These are phyloP conservation scores for Epithemia pelagica DNA, from an alignment of 108 stramenopile genomes.

Conservation along the genomic window DNA sequence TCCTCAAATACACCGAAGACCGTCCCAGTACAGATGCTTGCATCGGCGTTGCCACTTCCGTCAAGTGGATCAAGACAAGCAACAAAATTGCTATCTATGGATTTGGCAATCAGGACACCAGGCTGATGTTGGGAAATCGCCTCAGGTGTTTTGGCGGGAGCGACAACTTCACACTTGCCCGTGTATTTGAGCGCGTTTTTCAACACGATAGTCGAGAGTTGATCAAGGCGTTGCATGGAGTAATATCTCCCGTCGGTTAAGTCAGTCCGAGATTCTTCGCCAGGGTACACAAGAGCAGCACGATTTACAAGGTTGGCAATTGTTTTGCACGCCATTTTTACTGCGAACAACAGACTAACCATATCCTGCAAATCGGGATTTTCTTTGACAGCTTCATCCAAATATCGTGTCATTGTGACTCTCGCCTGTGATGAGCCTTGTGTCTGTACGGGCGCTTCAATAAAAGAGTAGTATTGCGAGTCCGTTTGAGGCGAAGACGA, in stretches of 20 bases:
- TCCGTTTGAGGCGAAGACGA: constrained; percentile 1
- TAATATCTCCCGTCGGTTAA: constrained; percentile 75
- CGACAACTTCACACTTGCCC: constrained; percentile 64
- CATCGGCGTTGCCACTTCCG: constrained; percentile 97
- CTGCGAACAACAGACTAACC: constrained; percentile 62
- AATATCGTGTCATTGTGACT: constrained; percentile 42
- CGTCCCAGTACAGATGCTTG: constrained; percentile 95
- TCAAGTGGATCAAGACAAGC: constrained; percentile 97
- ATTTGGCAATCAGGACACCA: constrained; percentile 83
- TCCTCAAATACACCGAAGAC: constrained; percentile 92
- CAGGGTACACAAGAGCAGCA: constrained; percentile 31
- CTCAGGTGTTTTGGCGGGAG: constrained; percentile 42
- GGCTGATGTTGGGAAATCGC: constrained; percentile 67
- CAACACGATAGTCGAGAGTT: constrained; percentile 92
- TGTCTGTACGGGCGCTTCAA: constrained; percentile 6
- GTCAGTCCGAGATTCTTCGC: constrained; percentile 2
- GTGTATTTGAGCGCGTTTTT: constrained; percentile 89
- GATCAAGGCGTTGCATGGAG: constrained; percentile 95
- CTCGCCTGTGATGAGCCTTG: neutral
- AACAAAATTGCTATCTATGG: constrained; percentile 70
- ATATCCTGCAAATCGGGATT: constrained; percentile 50
- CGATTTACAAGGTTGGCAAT: constrained; percentile 85
- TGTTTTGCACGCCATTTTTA: constrained; percentile 94
- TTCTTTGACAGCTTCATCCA: constrained; percentile 39
- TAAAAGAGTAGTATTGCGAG: constrained; percentile 6